Evolutionary conservation across 441 rosid species (phyloP).

Genomic region (Gossypium laxum): DNA sequence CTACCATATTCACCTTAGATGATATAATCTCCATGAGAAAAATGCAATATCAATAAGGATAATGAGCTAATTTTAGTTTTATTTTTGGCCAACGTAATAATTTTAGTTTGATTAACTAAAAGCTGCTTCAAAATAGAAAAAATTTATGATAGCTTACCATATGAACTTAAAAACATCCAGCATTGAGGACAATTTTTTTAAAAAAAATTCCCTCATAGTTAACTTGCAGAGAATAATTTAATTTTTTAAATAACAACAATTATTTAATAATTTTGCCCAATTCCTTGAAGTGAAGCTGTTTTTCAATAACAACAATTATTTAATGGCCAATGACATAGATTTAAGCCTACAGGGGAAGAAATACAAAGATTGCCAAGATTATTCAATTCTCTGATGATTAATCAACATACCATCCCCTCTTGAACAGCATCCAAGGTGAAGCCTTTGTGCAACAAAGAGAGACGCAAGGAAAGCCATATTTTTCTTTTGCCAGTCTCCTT

Average conservation of each 20-base stretch:
- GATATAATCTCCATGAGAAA: not conserved
- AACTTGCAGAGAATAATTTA: not conserved
- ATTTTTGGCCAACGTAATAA: not conserved
- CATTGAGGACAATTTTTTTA: not conserved
- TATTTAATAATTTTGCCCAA: not conserved
- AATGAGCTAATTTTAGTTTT: not conserved
- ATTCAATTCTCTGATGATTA: not conserved
- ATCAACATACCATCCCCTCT: conserved; percentile 78
- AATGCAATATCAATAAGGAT: not conserved
- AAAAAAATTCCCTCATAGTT: not conserved
- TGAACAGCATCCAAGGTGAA: conserved; percentile 66
- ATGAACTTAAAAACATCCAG: conserved; percentile 3
- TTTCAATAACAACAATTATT: not conserved
- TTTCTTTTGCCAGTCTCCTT: conserved; percentile 70
- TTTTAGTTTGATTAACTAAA: not conserved
- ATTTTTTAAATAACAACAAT: not conserved
- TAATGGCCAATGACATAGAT: not conserved
- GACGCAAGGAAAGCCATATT: conserved; percentile 84
- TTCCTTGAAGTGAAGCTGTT: not conserved
- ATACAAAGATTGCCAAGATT: conserved; percentile 3
- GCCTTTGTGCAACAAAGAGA: conserved; percentile 71
- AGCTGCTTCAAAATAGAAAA: not conserved
- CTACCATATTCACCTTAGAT: not conserved
- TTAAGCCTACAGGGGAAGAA: conserved; percentile 5
- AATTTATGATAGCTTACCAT: not conserved